Percentiles rank a stretch among this genome's conserved stretches.
These are phyloP conservation scores for Stygiomarasmius scandens DNA, from an alignment of 1,284 basidiomycete species.

Conservation along the genomic window DNA sequence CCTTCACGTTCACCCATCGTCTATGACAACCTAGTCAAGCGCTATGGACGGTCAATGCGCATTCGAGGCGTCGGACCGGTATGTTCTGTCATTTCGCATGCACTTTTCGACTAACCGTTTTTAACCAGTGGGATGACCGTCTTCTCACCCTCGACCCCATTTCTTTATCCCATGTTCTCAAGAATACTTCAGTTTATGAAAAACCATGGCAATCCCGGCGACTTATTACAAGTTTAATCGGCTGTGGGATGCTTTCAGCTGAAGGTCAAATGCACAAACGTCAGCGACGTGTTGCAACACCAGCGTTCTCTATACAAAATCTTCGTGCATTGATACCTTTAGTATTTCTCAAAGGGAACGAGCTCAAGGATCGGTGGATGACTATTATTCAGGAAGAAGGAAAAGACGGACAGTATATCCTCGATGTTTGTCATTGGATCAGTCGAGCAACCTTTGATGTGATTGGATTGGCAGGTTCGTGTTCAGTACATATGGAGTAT, in stretches of 20 bases:
- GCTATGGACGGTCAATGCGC: slow-evolving; percentile 61
- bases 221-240: slow-evolving; percentile 74
- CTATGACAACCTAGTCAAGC: slow-evolving; percentile 53
- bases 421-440: slow-evolving; percentile 77
- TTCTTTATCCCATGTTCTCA: slow-evolving; percentile 70
- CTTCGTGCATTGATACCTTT: slow-evolving; percentile 69
- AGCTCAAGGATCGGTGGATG: slow-evolving; percentile 64
- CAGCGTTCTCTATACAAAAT: slow-evolving; percentile 79
- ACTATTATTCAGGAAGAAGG: slow-evolving; percentile 36
- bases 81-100: too few species aligned
- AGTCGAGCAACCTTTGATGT: slow-evolving; percentile 80
- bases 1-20: slow-evolving; percentile 55
- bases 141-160: slow-evolving; percentile 75
- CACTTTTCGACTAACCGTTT: too few species aligned
- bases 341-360: slow-evolving; percentile 66
- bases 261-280: slow-evolving; percentile 76
- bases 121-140: slow-evolving; percentile 72
- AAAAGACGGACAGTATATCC: slow-evolving; percentile 26
- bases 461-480: slow-evolving; percentile 71
- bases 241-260: slow-evolving; percentile 75
- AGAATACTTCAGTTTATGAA: slow-evolving; percentile 69
- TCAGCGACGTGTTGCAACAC: slow-evolving; percentile 72
- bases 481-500: slow-evolving; percentile 6
- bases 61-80: slow-evolving; percentile 69
- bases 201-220: slow-evolving; percentile 79